Base-by-base conservation (phyloP, 208 protist species). In the Leishmania major region DNA sequence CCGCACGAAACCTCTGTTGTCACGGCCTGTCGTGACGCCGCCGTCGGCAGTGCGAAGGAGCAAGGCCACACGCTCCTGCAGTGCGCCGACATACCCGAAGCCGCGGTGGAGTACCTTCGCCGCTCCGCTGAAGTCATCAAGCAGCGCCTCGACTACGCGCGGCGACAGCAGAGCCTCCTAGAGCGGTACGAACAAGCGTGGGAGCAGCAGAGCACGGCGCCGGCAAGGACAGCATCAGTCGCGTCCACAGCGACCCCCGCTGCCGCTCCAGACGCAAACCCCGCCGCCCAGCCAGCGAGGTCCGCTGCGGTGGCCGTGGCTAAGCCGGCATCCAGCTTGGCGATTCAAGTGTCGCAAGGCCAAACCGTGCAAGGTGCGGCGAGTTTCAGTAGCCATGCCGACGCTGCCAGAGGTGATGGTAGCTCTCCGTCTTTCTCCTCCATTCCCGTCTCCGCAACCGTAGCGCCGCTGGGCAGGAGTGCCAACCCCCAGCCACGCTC, bases 141-240 rank as follows among this genome's bases (percentile, higher is more conserved):
- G 6, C 60, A 59, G 25, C 83, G 87, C 17, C 81, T 90, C n/a
- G 79, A 70, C 66, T 79, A 87, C 81, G 60, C 84, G 17, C 69
- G 60, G 22, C 53, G 47, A 40, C 75, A 80, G 69, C 75, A 71
- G 47, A 55, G 8, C 8, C 64, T 49, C n/a, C 35, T 89, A 28
- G 64, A 67, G 15, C 78, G 67, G 7, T 86, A 76, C 31, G 83
- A 86, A 43, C 72, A 79, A 25, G 78, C 67, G 60, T 70, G 22
- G 43, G 76, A 72, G 19, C 25, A 60, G 62, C 76, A 72, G 15
- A 8, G 17, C 60, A 19, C 57, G 11, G 62, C 43, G 45, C n/a
- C 40, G 10, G 17, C 66, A 10, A 17, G 31, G 25, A 62, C n/a
- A 22, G 10, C 51, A 45, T 35, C 72, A 31, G 19, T 62, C n/a